Evolutionary conservation across 192 early-diverging fungal genomes (phyloP), one percentile per base, ranked within the genome.

Genomic region (Coemansia sp.): DNA sequence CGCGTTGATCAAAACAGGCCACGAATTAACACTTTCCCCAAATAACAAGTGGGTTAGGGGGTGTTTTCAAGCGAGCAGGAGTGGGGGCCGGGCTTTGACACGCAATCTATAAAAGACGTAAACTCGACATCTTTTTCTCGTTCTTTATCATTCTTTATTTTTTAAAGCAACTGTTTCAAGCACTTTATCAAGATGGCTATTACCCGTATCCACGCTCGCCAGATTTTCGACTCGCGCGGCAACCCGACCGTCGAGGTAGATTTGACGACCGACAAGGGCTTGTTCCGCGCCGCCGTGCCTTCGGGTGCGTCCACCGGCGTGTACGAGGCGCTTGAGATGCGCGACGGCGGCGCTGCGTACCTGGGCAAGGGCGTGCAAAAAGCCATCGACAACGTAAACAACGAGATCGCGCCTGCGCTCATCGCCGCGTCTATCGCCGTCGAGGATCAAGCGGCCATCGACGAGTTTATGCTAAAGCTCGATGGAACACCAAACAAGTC

Each of bases 231-330:
- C 86, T 98, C 96, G 50, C 90, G 96, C 66, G 96, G 96, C 69
- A 97, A 97, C 89, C 96, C 96, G 63, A 98, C 96, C 59, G 90
- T 98, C 61, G 94, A 98, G 83, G 97, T 98, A 43, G 97, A 98
- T 61, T 84, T 98, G 81, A 93, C 90, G 61, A 98, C 97, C 69
- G 85, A 84, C 56, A 88, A 94, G 82, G 96, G 96, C 67, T 81
- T 92, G 57, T 99, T 99, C 91, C 92, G 93, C 62, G 94, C 96
- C 43, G 94, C 91, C 51, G 97, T 99, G 50, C 97, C 97, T 56
- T 96, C 94, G 67, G 97, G 97, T 66, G 97, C 97, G 35, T 97
- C 95, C 51, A 99, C 97, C 53, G 97, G 97, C 77, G 88, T 99
- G 73, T 91, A 99, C 85, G 97, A 99, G 85, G 97, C 97, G 53